These are phyloP conservation scores for Colletotrichum musicola DNA, from an alignment of 2,329 filamentous ascomycete species.

Conservation along the genomic window DNA sequence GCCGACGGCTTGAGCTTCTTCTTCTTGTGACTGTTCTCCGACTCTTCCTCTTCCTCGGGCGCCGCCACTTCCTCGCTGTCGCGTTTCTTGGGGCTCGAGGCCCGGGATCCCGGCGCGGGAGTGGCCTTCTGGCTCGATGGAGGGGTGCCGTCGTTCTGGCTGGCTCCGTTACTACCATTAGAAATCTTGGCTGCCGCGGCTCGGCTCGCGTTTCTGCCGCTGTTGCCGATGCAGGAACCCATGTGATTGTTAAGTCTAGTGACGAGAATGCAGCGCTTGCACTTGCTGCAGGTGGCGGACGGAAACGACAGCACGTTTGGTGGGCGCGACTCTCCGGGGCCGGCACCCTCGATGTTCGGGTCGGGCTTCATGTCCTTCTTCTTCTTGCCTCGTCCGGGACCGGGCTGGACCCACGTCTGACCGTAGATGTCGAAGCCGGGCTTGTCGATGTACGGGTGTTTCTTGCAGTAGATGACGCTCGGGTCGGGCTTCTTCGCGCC, in stretches of 20 bases:
- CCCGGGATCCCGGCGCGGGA: conserved; percentile 66
- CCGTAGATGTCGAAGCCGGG: conserved; percentile 85
- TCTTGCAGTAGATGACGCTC: conserved; percentile 80
- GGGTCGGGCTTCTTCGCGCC: conserved; percentile 76
- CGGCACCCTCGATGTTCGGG: conserved; percentile 60
- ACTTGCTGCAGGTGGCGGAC: conserved; percentile 76
- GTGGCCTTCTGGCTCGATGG: conserved; percentile 74
- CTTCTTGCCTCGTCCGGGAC: conserved; percentile 79
- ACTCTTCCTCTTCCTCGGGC: conserved; percentile 63
- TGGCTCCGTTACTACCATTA: conserved; percentile 64
- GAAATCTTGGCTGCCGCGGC: conserved; percentile 74
- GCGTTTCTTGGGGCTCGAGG: conserved; percentile 68
- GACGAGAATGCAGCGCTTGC: conserved; percentile 74
- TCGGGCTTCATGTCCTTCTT: conserved; percentile 80
- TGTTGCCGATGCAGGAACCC: conserved; percentile 76
- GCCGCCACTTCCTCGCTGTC: conserved; percentile 65
- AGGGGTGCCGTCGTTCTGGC: conserved; percentile 68
- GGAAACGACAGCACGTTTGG: conserved; percentile 74
- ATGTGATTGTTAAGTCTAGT: conserved; percentile 77
- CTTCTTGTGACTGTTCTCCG: conserved; percentile 67
- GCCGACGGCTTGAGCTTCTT: conserved; percentile 66
- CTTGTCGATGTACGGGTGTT: conserved; percentile 81
- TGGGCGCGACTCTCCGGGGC: conserved; percentile 64
- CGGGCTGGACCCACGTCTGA: conserved; percentile 81
- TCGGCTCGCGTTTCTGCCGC: conserved; percentile 72